A percentile compares a stretch with the other conserved stretches of the same genome.
Conservation (phyloP, 805 yeast genomes). For the Lipomyces orientalis region DNA sequence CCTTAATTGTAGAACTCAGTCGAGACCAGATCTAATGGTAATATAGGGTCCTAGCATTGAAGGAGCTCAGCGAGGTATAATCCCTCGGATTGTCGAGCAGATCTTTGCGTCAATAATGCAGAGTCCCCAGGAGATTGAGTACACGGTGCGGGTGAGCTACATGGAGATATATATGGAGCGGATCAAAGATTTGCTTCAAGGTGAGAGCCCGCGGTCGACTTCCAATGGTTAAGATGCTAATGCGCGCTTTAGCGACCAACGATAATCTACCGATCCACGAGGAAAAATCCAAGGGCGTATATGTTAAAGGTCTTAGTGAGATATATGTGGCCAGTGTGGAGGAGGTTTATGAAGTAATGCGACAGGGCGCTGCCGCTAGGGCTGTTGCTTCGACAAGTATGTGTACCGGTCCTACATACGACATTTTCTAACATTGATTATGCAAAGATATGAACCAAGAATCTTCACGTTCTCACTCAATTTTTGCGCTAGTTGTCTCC, state of each 20-base stretch:
- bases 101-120: conserved; percentile 62
- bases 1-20: background rate
- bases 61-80: conserved; percentile 61
- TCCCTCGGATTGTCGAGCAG: conserved; percentile 72
- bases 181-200: conserved; percentile 70
- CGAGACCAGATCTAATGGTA: background rate
- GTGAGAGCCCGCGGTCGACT: conserved; percentile 27
- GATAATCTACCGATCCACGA: conserved; percentile 62
- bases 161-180: conserved; percentile 85
- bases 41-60: conserved; percentile 53
- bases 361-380: conserved; percentile 62
- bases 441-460: conserved; percentile 62
- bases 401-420: background rate
- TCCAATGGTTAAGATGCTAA: background rate
- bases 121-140: conserved; percentile 60
- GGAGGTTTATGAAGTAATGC: conserved; percentile 64
- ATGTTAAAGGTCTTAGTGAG: conserved; percentile 72
- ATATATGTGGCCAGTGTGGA: conserved; percentile 61
- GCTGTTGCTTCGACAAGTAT: conserved; percentile 62
- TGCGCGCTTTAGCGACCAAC: conserved; percentile 33
- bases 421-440: background rate
- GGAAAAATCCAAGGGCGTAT: conserved; percentile 66
- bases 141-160: conserved; percentile 69
- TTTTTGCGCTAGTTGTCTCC: conserved; percentile 69
- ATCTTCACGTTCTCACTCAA: conserved; percentile 81